A percentile compares a stretch with the other conserved stretches of the same genome.
Evolutionary conservation across 2,329 filamentous ascomycete genomes (phyloP).

Genomic region (Phoma sp.): DNA sequence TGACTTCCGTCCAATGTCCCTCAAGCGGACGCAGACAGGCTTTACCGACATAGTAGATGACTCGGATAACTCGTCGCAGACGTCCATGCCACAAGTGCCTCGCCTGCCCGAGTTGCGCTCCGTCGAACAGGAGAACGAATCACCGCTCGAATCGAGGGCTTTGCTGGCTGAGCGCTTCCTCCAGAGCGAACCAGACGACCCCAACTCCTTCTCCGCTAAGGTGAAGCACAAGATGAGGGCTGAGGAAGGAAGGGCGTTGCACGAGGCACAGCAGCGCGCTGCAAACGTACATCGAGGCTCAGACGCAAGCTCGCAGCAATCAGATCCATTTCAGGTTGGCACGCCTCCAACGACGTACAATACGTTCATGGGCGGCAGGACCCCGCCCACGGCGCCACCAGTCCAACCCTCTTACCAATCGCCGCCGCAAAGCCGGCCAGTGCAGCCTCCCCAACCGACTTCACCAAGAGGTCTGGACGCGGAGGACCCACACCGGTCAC

Average conservation of each 20-base stretch:
- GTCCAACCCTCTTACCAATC: constrained; percentile 19
- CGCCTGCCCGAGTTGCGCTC: constrained; percentile 36
- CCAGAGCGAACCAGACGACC: constrained; percentile 39
- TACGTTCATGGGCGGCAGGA: constrained; percentile 25
- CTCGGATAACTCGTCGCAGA: constrained; percentile 21
- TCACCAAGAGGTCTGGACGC: constrained; percentile 24
- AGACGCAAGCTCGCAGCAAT: constrained; percentile 35
- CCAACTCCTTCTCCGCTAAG: constrained; percentile 53
- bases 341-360: constrained; percentile 35
- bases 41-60: constrained; percentile 34
- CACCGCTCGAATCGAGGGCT: constrained; percentile 33
- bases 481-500: constrained; percentile 40
- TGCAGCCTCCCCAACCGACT: constrained; percentile 17
- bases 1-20: constrained; percentile 60
- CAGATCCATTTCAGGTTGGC: constrained; percentile 34
- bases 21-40: constrained; percentile 66
- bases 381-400: constrained; percentile 28
- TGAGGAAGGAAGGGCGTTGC: constrained; percentile 59
- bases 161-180: constrained; percentile 35
- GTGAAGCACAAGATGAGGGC: constrained; percentile 59
- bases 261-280: constrained; percentile 48
- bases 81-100: constrained; percentile 44
- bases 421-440: constrained; percentile 15
- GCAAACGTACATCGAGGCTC: constrained; percentile 33
- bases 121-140: constrained; percentile 29